Evolutionary conservation across 495 filamentous ascomycete species (phyloP), one percentile per base, ranked within the genome.

Genomic region (Bryoglossum gracile): DNA sequence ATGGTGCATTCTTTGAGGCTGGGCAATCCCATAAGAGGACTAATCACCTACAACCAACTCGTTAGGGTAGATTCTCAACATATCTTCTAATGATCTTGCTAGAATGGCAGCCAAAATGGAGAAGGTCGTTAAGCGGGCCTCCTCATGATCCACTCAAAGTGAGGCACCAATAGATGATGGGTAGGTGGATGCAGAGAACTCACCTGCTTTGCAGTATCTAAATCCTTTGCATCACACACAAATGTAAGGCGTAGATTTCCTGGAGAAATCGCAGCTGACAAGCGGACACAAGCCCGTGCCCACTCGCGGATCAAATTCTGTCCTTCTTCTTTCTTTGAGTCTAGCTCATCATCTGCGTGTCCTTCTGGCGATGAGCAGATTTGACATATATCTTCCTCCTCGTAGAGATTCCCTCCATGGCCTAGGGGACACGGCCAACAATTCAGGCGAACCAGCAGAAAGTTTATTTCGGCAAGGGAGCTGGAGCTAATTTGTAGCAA

Each of bases 221-320:
- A 9, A 42, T 42, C 39, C 14, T 19, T n/a, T 4, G 24, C 39
- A 42, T 42, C 39, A 21, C 39, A 42, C 16, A 42, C 24, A 42
- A 42, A 24, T 9, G 39, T 42, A 19, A 42, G 18, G 16, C n/a
- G 14, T 14, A 42, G n/a, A 8, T 42, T 14, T 14, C 39, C 39
- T 4, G 39, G 39, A 6, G 19, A 42, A 42, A 42, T 42, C 11
- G 39, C 8, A 21, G 39, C 18, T 6, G 39, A 19, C 5, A 42
- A 21, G 21, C 18, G 18, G 3, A 8, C 5, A n/a, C 16, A 19
- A 4, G 24, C 18, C 18, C 4, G 13, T 8, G 16, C 8, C 39
- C 39, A 42, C 18, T 24, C 16, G 4, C 19, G 6, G 8, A 42
- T 3, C 3, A 42, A 21, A 19, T 19, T n/a, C 21, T 22, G 39